Percentiles rank a stretch among this genome's conserved stretches.
phyloP scores from a whole-genome alignment of 2,329 filamentous ascomycete genomes.

The Exophiala dermatitidis region DNA sequence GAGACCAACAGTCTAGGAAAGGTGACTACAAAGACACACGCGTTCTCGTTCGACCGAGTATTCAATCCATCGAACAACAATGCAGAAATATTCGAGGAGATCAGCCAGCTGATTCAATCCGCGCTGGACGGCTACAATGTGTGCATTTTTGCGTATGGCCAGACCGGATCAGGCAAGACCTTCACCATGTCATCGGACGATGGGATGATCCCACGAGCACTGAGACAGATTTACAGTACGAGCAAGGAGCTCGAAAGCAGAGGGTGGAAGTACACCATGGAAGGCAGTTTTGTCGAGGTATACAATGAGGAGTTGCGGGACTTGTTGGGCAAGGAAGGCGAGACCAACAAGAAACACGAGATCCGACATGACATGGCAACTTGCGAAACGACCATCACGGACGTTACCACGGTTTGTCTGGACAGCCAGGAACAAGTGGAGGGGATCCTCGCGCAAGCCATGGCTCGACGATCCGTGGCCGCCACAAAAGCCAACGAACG shows the following conservation, averaged over 20 bases:
- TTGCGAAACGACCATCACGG: conserved; percentile 74
- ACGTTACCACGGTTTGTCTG: conserved; percentile 68
- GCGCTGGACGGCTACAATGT: conserved; percentile 97
- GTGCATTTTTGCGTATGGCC: conserved; percentile 97
- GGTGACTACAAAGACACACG: conserved; percentile 68
- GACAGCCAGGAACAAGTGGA: conserved; percentile 76
- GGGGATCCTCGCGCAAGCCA: conserved; percentile 69
- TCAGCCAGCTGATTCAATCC: conserved; percentile 92
- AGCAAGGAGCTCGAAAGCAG: conserved; percentile 77
- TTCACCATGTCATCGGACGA: conserved; percentile 87
- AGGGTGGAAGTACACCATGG: conserved; percentile 90
- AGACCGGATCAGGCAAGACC: conserved; percentile 95
- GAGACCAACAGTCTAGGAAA: conserved; percentile 74
- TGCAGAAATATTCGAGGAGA: conserved; percentile 85
- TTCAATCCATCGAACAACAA: conserved; percentile 75
- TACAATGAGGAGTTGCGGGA: conserved; percentile 98
- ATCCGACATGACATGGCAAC: conserved; percentile 78
- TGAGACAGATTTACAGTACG: conserved; percentile 87
- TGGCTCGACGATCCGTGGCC: conserved; percentile 81
- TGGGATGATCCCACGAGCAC: conserved; percentile 91
- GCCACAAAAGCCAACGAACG: conserved; percentile 97
- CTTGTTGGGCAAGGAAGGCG: conserved; percentile 64
- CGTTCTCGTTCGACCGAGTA: conserved; percentile 88
- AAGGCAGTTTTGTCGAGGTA: conserved; percentile 91
- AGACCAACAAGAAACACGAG: conserved; percentile 76